phyloP scores from a whole-genome alignment of 129 eudicot species.

The Silybum marianum region DNA sequence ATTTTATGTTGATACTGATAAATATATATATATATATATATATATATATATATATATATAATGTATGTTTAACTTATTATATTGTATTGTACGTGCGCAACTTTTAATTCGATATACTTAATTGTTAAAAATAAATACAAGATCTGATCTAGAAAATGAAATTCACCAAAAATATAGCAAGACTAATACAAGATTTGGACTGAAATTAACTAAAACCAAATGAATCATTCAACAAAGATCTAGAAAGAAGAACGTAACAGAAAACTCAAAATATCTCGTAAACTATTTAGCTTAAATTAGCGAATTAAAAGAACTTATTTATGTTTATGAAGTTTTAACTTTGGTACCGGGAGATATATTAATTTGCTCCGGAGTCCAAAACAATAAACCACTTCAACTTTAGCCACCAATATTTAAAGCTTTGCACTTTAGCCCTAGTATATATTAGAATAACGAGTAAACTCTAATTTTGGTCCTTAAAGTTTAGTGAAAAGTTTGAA shows the following conservation, averaged over 20 bases:
- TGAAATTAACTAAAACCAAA: background rate
- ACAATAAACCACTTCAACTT: background rate
- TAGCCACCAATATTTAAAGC: background rate
- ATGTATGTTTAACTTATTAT: too few relatives aligned
- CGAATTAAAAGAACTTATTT: background rate
- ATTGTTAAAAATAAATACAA: background rate
- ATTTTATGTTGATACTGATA: too few relatives aligned
- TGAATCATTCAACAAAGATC: slow-evolving; percentile 2
- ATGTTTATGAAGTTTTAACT: too few relatives aligned
- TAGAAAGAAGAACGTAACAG: background rate
- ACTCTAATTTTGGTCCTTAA: too few relatives aligned
- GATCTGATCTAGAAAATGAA: background rate
- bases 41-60: too few relatives aligned
- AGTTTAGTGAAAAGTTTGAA: too few relatives aligned
- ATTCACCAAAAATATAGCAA: background rate
- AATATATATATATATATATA: too few relatives aligned
- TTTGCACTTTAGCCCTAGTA: background rate
- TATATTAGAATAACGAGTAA: background rate
- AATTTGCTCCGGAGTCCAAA: background rate
- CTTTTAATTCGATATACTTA: too few relatives aligned
- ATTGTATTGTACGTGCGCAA: too few relatives aligned
- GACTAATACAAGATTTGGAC: background rate
- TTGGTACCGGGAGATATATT: background rate
- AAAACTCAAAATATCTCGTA: background rate
- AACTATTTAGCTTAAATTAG: background rate